Percentiles rank a stretch among this genome's conserved stretches.
phyloP scores from a whole-genome alignment of 2,329 filamentous ascomycete genomes.

The Colletotrichum zoysiae region DNA sequence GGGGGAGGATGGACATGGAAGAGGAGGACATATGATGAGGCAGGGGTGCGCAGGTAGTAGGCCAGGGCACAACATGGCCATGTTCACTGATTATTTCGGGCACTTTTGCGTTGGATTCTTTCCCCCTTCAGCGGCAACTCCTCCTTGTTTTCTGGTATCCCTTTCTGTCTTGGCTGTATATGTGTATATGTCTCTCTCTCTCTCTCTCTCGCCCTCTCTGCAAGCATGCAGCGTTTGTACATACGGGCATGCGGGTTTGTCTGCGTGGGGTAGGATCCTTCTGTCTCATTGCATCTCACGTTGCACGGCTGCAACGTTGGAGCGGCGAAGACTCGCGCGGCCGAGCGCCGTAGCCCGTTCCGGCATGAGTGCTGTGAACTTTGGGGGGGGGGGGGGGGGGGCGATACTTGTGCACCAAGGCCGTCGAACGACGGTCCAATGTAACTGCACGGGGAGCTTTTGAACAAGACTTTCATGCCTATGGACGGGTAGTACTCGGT shows the following conservation, averaged over 20 bases:
- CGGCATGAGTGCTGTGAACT: conserved; percentile 17
- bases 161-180: conserved; percentile 11
- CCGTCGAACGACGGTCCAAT: conserved; percentile 26
- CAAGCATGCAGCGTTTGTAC: not conserved
- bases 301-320: conserved; percentile 34
- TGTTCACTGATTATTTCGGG: not conserved
- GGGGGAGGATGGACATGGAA: not conserved
- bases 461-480: not conserved
- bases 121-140: conserved; percentile 5
- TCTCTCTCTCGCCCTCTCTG: not conserved
- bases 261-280: conserved; percentile 27
- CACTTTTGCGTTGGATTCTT: not conserved
- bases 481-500: conserved; percentile 5
- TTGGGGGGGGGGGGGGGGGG: not conserved
- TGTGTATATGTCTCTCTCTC: conserved; percentile 3
- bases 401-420: conserved; percentile 17
- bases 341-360: conserved; percentile 15
- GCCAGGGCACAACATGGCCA: conserved; percentile 2
- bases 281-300: conserved; percentile 29
- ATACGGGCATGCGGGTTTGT: conserved; percentile 20
- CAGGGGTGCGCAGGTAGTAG: conserved; percentile 5
- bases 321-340: conserved; percentile 35
- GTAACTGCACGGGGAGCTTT: conserved; percentile 14
- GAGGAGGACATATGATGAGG: not conserved
- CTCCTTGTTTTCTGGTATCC: conserved; percentile 5